Conservation (phyloP, 75 land plant species). For the Picea glauca region DNA sequence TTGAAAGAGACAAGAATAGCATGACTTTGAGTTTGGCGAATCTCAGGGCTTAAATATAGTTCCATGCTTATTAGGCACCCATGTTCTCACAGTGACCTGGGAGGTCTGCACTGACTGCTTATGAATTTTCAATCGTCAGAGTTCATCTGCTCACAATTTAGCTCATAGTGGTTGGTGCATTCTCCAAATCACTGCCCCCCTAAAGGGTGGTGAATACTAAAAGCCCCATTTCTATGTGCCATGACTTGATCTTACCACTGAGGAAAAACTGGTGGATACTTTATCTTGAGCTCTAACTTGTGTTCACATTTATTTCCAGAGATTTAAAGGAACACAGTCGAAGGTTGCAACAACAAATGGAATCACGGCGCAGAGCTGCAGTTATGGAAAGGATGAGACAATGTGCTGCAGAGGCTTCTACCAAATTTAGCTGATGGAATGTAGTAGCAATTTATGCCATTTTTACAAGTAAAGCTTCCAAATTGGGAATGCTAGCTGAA, state of each 20-base stretch:
- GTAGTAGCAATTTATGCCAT: neutral
- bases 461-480: neutral
- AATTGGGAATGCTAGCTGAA: neutral
- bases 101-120: too few relatives aligned
- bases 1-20: too few relatives aligned
- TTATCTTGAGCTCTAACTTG: neutral
- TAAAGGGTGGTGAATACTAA: too few relatives aligned
- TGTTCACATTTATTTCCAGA: slow-evolving; percentile 24
- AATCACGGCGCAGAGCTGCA: slow-evolving; percentile 85
- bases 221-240: neutral
- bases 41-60: too few relatives aligned
- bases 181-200: too few relatives aligned
- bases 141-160: too few relatives aligned
- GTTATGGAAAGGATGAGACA: slow-evolving; percentile 97
- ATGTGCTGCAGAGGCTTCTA: slow-evolving; percentile 82
- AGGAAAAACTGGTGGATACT: neutral
- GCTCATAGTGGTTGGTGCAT: too few relatives aligned
- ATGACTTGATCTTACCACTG: neutral
- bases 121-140: too few relatives aligned
- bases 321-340: slow-evolving; percentile 83
- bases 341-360: slow-evolving; percentile 84
- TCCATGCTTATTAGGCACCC: too few relatives aligned
- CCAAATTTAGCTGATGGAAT: slow-evolving; percentile 21
- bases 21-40: too few relatives aligned
- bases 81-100: too few relatives aligned